These are phyloP conservation scores for Myxozyma geophila DNA, from an alignment of 805 yeast genomes.

Conservation along the genomic window DNA sequence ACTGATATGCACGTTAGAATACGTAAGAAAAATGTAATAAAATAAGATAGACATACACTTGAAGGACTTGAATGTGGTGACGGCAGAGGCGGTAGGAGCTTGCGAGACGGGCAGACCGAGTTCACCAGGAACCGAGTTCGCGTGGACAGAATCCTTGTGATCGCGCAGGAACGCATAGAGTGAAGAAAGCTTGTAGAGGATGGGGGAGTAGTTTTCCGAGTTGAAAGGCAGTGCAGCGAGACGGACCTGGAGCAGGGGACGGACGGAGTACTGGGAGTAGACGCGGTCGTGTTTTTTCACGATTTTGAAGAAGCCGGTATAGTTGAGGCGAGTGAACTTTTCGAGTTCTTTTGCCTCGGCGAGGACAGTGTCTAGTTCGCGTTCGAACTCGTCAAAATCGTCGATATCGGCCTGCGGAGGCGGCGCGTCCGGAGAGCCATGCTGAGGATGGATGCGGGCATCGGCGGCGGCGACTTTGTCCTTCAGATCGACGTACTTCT, in stretches of 20 bases:
- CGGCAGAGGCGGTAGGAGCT: slow-evolving; percentile 28
- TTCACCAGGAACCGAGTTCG: not conserved
- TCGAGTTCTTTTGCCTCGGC: slow-evolving; percentile 82
- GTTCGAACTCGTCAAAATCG: slow-evolving; percentile 66
- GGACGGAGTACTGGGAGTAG: slow-evolving; percentile 86
- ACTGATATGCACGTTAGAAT: slow-evolving; percentile 55
- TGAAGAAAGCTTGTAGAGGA: slow-evolving; percentile 75
- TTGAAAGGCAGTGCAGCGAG: slow-evolving; percentile 87
- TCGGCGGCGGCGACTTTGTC: slow-evolving; percentile 69
- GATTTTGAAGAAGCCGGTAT: slow-evolving; percentile 91
- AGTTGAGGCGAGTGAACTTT: slow-evolving; percentile 86
- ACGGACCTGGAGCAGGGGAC: slow-evolving; percentile 85
- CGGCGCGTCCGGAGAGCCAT: slow-evolving; percentile 10
- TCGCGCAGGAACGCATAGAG: slow-evolving; percentile 82
- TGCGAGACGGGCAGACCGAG: slow-evolving; percentile 33
- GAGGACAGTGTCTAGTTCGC: slow-evolving; percentile 71
- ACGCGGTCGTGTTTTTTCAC: slow-evolving; percentile 95
- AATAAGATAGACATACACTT: slow-evolving; percentile 29
- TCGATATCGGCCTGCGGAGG: slow-evolving; percentile 45
- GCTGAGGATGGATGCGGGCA: slow-evolving; percentile 48
- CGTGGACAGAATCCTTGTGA: slow-evolving; percentile 50
- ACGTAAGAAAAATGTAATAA: not conserved
- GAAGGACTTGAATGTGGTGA: slow-evolving; percentile 45
- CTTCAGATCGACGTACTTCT: slow-evolving; percentile 70
- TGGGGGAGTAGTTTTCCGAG: slow-evolving; percentile 92